A percentile compares a stretch with the other conserved stretches of the same genome.
phyloP scores from a whole-genome alignment of 805 yeast species.

The Saccharomyces kudriavzevii region DNA sequence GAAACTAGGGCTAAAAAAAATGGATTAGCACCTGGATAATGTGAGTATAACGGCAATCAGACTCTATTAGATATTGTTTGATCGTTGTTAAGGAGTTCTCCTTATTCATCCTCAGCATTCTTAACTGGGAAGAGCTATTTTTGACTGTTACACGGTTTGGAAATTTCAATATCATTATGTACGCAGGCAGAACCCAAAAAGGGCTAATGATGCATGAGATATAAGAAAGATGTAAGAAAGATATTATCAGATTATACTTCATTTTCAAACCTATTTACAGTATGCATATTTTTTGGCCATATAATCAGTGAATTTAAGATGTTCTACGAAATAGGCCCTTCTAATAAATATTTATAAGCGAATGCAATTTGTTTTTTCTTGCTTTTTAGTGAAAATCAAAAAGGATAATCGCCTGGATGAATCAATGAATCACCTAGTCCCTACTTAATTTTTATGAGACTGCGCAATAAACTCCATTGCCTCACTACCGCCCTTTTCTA shows the following conservation, averaged over 20 bases:
- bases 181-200: background rate
- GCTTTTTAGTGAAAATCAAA: background rate
- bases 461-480: slow-evolving; percentile 57
- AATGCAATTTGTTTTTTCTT: background rate
- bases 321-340: background rate
- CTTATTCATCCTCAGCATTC: background rate
- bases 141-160: background rate
- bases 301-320: background rate
- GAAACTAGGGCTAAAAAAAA: background rate
- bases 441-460: background rate
- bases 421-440: background rate
- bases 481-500: slow-evolving; percentile 56
- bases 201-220: background rate
- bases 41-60: background rate
- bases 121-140: background rate
- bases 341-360: background rate
- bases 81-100: background rate
- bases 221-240: background rate
- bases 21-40: background rate
- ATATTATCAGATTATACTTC: background rate
- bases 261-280: background rate
- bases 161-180: background rate
- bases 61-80: background rate
- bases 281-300: background rate
- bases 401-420: background rate